Percentiles rank a stretch among this genome's conserved stretches.
phyloP scores from a whole-genome alignment of 2,329 filamentous ascomycete genomes.

The Pseudocercospora vitis region DNA sequence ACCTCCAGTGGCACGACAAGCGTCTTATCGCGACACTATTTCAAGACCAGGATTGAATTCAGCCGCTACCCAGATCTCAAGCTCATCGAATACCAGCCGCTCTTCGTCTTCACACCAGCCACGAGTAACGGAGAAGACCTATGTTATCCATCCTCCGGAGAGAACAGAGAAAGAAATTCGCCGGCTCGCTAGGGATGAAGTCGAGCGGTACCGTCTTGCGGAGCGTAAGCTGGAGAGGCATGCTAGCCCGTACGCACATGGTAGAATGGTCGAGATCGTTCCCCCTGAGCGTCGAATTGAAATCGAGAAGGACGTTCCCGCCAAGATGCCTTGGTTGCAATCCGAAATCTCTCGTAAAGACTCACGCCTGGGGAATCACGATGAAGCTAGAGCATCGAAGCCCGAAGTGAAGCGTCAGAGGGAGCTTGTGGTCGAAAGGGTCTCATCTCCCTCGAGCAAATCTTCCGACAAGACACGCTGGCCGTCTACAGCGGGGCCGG shows the following conservation, averaged over 20 bases:
- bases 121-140: too few relatives aligned
- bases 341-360: slow-evolving; percentile 10
- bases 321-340: slow-evolving; percentile 20
- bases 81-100: background rate
- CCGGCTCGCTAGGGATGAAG: slow-evolving; percentile 37
- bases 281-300: slow-evolving; percentile 31
- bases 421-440: background rate
- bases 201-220: slow-evolving; percentile 36
- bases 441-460: slow-evolving; percentile 1
- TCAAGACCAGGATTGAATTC: too few relatives aligned
- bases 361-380: slow-evolving; percentile 2
- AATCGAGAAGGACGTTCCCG: slow-evolving; percentile 20
- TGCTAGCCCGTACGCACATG: slow-evolving; percentile 34
- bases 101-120: background rate
- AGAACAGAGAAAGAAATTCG: slow-evolving; percentile 31
- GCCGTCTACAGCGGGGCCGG: too few relatives aligned
- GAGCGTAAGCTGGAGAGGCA: slow-evolving; percentile 38
- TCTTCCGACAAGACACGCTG: slow-evolving; percentile 21
- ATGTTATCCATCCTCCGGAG: background rate
- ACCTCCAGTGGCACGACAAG: background rate
- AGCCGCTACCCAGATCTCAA: too few relatives aligned
- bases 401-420: background rate
- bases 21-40: background rate
- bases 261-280: slow-evolving; percentile 28
- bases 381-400: background rate